Evolutionary conservation across 768 basidiomycete genomes (phyloP).

Genomic region (Trametes elegans): DNA sequence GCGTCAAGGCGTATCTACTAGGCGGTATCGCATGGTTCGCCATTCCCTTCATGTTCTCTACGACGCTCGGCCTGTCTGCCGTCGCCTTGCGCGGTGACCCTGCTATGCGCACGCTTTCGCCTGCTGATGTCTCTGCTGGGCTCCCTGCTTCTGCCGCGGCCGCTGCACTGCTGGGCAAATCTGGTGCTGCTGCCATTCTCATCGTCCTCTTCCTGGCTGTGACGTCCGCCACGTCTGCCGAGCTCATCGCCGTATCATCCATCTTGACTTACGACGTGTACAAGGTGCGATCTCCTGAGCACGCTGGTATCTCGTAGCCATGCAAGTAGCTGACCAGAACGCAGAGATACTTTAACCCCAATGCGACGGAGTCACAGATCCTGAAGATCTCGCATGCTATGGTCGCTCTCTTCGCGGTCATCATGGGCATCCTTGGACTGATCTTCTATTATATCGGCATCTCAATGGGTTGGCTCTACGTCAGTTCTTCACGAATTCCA

Average conservation of each 20-base stretch:
- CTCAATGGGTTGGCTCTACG: constrained; percentile 92
- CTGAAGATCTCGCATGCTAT: constrained; percentile 65
- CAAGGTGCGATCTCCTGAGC: constrained; percentile 51
- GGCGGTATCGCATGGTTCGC: constrained; percentile 93
- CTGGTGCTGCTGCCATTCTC: constrained; percentile 77
- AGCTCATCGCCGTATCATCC: constrained; percentile 87
- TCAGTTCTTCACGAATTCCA: constrained; percentile 34
- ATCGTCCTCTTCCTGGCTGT: constrained; percentile 86
- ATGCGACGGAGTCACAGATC: constrained; percentile 73
- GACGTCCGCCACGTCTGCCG: constrained; percentile 82
- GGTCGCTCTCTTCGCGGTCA: constrained; percentile 67
- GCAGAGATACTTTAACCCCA: constrained; percentile 77
- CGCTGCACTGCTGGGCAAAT: constrained; percentile 72
- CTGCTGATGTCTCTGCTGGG: constrained; percentile 81
- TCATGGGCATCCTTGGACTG: constrained; percentile 80
- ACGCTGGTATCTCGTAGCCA: too few relatives aligned
- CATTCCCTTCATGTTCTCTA: constrained; percentile 85
- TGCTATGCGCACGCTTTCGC: constrained; percentile 48
- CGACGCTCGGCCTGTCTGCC: constrained; percentile 83
- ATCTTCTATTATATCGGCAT: constrained; percentile 91
- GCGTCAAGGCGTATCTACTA: constrained; percentile 87
- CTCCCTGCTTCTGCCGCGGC: constrained; percentile 85
- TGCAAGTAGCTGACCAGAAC: not conserved
- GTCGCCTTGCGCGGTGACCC: constrained; percentile 72
- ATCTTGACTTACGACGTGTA: constrained; percentile 85